Evolutionary conservation across 768 basidiomycete species (phyloP), one percentile per base, ranked within the genome.

Genomic region (Leccinum boreale): DNA sequence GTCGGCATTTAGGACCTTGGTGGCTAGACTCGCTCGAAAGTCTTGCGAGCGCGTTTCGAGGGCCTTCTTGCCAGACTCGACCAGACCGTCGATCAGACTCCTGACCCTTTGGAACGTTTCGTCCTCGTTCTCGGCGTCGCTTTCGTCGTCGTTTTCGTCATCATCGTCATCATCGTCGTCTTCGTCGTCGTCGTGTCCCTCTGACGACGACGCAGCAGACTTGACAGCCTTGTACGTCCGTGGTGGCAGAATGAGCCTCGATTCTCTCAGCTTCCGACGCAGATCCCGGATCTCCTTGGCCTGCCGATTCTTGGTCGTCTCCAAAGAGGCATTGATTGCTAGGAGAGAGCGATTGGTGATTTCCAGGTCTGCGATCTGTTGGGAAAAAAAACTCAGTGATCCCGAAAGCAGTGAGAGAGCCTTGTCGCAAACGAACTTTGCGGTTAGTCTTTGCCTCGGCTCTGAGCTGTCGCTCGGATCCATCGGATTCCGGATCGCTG

Each of bases 311-410:
- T 92, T 93, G 33, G 84, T 82, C 35, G 85, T 81, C 71, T 96
- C 93, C 21, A 96, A 79, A 17, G 88, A 82, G 2, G 87, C 77
- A 66, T 95, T 96, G 74, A 96, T 93, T 2, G 85, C 84, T 48
- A 95, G 79, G 17, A 96, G 79, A 1, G 93, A 96, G 33, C 83
- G 81, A 71, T 93, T 95, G 6, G 91, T 88, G 66, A 96, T 96
- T 73, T 95, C 91, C 11, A 96, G 78, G 74, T 96, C 93, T 12
- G 89, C 90, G 57, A 96, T 95, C 94, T 96, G 58, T 17, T 46
- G 23, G 31, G 4, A 17, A 19, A 39, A 44, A 52, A 60, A 42
- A 12, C 23, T 65, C 33, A 59, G 54, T 28, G 53, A 31, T 46
- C 28, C 35, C 21, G 14, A 35, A 36, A 26, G 50, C 42, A 5